Base-by-base conservation (phyloP, 1,284 basidiomycete species). In the Rhodotorula sp. region DNA sequence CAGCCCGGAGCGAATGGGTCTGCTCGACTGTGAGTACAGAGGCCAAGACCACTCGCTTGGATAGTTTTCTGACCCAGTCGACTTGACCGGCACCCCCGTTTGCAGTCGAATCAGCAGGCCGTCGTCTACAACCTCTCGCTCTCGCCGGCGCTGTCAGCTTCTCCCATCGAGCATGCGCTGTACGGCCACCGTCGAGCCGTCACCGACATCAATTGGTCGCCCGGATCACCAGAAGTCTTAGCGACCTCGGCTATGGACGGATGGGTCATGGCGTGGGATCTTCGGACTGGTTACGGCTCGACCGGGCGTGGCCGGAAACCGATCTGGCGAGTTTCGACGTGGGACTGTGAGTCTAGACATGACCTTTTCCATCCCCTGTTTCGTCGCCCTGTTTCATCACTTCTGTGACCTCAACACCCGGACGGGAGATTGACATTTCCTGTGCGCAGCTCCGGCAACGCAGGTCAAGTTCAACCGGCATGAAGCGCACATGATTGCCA, bases 141-240 rank as follows among this genome's bases (percentile, higher is more conserved):
- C 58, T 82, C 84, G n/a, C 64, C 89, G 87, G 80, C 90, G 86
- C 46, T 90, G 85, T 62, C 72, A 5, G 49, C 60, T 47, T 79
- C 78, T 5, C 78, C 77, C n/a, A 93, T 91, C 67, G 86, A 89
- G 80, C 88, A 89, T 80, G 88, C 91, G 54, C 83, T 97, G 10
- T 89, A 90, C 72, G 90, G 91, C 0, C 94, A 97, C 79, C 91
- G 92, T 72, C 88, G 94, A 62, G 92, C 93, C 6, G 93, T 97
- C 74, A 96, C 94, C 4, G 94, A 97, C 79, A 92, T 97, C 79
- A 97, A 97, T 78, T 97, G 95, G 93, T 91, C 93, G 77, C 90
- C 91, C 0, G 86, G 87, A 21, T 89, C 93, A 78, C 89, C 90
- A 3, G 88, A 94, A 72, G 84, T 83, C 72, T 69, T 80, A 14